These are phyloP conservation scores for Parachlorella kessleri DNA, from an alignment of 139 green algal genomes.

Conservation along the genomic window DNA sequence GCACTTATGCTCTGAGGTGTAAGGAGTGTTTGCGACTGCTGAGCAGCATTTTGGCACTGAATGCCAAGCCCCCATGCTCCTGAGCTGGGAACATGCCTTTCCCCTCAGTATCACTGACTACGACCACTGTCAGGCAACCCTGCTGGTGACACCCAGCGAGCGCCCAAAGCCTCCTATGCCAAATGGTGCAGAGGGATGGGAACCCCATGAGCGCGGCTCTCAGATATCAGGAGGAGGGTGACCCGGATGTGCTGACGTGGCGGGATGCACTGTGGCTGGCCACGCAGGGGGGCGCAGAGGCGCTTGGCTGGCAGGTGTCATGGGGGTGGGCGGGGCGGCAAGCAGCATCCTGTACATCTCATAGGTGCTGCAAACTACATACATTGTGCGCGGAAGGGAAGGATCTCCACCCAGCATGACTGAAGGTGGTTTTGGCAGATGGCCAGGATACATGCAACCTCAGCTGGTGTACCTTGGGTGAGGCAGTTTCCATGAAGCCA, in stretches of 20 bases:
- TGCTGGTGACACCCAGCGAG: too few species aligned
- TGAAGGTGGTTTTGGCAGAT: background rate
- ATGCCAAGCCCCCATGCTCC: too few species aligned
- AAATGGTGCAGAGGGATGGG: too few species aligned
- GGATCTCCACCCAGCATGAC: background rate
- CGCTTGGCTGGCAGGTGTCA: conserved; percentile 47
- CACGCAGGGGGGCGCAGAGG: conserved; percentile 63
- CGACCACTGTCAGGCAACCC: too few species aligned
- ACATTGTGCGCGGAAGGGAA: background rate
- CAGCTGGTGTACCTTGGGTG: background rate
- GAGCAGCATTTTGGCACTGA: too few species aligned
- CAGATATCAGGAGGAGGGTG: background rate
- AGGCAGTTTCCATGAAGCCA: background rate
- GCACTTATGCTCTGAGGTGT: too few species aligned
- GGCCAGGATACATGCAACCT: background rate
- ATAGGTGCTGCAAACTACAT: background rate
- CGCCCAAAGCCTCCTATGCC: too few species aligned
- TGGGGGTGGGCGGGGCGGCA: background rate
- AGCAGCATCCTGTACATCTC: background rate
- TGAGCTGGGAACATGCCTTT: too few species aligned
- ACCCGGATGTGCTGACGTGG: conserved; percentile 24
- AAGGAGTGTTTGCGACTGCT: too few species aligned
- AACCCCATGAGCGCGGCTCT: too few species aligned
- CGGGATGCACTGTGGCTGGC: conserved; percentile 71
- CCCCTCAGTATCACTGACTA: too few species aligned